Evolutionary conservation across 2,329 filamentous ascomycete species (phyloP).

Genomic region (Aspergillus brunneoviolaceus): DNA sequence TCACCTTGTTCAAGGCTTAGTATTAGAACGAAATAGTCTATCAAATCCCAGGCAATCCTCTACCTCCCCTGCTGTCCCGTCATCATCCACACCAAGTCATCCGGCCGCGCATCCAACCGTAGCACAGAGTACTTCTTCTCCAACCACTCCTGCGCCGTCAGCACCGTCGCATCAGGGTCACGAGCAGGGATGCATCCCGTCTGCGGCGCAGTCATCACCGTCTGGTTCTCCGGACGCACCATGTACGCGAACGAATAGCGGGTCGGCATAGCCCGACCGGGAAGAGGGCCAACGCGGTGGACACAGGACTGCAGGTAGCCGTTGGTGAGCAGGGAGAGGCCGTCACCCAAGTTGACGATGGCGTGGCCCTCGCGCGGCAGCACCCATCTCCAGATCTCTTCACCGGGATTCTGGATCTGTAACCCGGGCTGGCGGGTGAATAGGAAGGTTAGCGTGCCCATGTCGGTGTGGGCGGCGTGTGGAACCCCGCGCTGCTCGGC

Average conservation of each 20-base stretch:
- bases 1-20: too few species aligned
- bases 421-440: slow-evolving; percentile 60
- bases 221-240: not conserved
- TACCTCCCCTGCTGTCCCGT: not conserved
- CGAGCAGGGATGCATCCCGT: not conserved
- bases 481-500: not conserved
- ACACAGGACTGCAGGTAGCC: not conserved
- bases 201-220: not conserved
- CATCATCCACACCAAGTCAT: not conserved
- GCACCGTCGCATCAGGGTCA: not conserved
- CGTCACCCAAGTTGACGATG: slow-evolving; percentile 61
- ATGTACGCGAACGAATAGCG: not conserved
- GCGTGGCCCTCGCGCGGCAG: slow-evolving; percentile 53
- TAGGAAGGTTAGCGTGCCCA: slow-evolving; percentile 56
- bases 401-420: slow-evolving; percentile 55
- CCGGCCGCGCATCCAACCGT: not conserved
- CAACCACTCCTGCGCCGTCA: not conserved
- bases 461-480: slow-evolving; percentile 44
- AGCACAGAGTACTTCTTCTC: not conserved
- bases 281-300: not conserved
- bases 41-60: not conserved
- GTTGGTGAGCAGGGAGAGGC: slow-evolving; percentile 37
- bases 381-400: slow-evolving; percentile 54
- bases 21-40: too few species aligned
- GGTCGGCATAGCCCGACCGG: not conserved